phyloP scores from a whole-genome alignment of 164 flowering plant genomes.

The Macadamia integrifolia region DNA sequence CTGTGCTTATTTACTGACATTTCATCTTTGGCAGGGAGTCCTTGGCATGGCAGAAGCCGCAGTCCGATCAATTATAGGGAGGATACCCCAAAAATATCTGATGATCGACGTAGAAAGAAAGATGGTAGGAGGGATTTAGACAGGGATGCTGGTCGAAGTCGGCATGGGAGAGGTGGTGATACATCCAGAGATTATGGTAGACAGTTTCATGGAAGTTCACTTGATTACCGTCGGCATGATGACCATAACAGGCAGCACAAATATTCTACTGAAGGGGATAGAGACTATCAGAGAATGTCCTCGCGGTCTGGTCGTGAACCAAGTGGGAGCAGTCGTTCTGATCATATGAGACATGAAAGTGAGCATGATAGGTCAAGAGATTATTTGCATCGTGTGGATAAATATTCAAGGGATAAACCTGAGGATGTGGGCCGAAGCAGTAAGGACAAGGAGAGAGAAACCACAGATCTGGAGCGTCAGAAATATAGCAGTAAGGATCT shows the following conservation, averaged over 20 bases:
- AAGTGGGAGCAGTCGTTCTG: constrained; percentile 31
- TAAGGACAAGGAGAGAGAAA: constrained; percentile 47
- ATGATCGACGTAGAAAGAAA: constrained; percentile 30
- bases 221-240: constrained; percentile 46
- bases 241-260: constrained; percentile 39
- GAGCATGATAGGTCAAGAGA: constrained; percentile 49
- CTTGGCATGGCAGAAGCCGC: constrained; percentile 28
- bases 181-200: constrained; percentile 43
- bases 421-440: constrained; percentile 38
- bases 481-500: constrained; percentile 31
- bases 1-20: constrained; percentile 5
- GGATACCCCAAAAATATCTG: constrained; percentile 25
- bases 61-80: constrained; percentile 41
- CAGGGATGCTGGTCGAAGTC: constrained; percentile 34
- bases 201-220: constrained; percentile 45
- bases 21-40: constrained; percentile 45
- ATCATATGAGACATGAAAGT: constrained; percentile 32
- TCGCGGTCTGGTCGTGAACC: constrained; percentile 45
- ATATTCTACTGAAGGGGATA: constrained; percentile 44
- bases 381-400: constrained; percentile 31
- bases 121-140: constrained; percentile 40
- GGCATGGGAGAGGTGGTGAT: constrained; percentile 38
- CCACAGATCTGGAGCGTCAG: constrained; percentile 19
- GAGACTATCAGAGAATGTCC: constrained; percentile 34
- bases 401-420: constrained; percentile 40